phyloP scores from a whole-genome alignment of 331 rosid genomes.

The Telfairia occidentalis region DNA sequence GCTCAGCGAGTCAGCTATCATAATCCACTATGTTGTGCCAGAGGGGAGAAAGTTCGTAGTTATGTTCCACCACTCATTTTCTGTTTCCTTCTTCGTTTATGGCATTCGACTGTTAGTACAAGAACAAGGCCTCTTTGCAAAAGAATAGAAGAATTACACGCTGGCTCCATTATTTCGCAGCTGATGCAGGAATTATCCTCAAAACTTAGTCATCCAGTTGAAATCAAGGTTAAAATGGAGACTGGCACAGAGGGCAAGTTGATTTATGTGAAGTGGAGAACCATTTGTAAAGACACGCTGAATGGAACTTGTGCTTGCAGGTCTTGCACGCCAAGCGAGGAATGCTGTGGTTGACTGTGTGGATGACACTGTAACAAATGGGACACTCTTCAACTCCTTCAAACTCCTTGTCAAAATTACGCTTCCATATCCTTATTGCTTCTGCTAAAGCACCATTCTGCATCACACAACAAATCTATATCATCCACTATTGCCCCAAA shows the following conservation, averaged over 20 bases:
- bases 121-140: not conserved
- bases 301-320: constrained; percentile 96
- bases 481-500: not conserved
- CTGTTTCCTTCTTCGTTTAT: not conserved
- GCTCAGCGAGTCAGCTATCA: not conserved
- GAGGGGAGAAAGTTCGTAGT: not conserved
- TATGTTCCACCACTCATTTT: not conserved
- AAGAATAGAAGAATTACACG: not conserved
- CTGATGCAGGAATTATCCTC: not conserved
- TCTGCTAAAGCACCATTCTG: constrained; percentile 97
- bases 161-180: not conserved
- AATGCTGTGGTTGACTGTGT: constrained; percentile 78
- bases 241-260: constrained; percentile 89
- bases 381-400: constrained; percentile 99
- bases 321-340: constrained; percentile 99
- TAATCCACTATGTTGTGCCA: not conserved
- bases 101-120: not conserved
- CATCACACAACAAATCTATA: constrained; percentile 23
- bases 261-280: constrained; percentile 97
- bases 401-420: constrained; percentile 88
- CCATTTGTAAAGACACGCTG: constrained; percentile 93
- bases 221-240: constrained; percentile 57
- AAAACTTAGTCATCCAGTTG: not conserved
- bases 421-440: constrained; percentile 91
- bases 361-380: constrained; percentile 91